Percentiles rank a stretch among this genome's conserved stretches.
phyloP scores from a whole-genome alignment of 257 asterid species.

The Handroanthus guayacan region DNA sequence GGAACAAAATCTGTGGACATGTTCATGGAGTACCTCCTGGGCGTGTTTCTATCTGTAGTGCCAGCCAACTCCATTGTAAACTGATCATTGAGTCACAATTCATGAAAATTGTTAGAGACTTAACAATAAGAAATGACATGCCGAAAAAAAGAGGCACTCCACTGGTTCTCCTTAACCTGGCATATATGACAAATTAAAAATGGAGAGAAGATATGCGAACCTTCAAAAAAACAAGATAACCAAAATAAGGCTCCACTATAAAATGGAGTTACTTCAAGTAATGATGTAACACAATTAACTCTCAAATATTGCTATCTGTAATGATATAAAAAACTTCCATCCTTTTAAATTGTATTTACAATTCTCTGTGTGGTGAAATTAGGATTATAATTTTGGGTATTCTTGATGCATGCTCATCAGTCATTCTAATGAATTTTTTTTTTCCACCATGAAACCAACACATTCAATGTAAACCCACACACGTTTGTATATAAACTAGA shows the following conservation, averaged over 20 bases:
- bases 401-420: neutral
- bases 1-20: conserved; percentile 90
- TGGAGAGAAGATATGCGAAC: conserved; percentile 2
- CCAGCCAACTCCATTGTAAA: conserved; percentile 87
- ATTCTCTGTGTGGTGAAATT: conserved; percentile 10
- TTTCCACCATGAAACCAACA: neutral
- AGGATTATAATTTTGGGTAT: neutral
- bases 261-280: neutral
- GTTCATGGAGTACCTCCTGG: conserved; percentile 76
- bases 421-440: too few relatives aligned
- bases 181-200: conserved; percentile 33
- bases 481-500: neutral
- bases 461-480: neutral
- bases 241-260: neutral
- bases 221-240: conserved; percentile 12
- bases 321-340: neutral
- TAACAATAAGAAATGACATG: conserved; percentile 24
- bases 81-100: conserved; percentile 51
- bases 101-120: conserved; percentile 35
- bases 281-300: neutral
- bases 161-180: conserved; percentile 33
- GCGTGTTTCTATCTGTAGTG: conserved; percentile 59
- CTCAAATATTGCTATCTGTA: neutral
- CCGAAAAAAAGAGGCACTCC: conserved; percentile 19
- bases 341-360: neutral